These are phyloP conservation scores for Calycina herbarum DNA, from an alignment of 2,329 filamentous ascomycete species.

Conservation along the genomic window DNA sequence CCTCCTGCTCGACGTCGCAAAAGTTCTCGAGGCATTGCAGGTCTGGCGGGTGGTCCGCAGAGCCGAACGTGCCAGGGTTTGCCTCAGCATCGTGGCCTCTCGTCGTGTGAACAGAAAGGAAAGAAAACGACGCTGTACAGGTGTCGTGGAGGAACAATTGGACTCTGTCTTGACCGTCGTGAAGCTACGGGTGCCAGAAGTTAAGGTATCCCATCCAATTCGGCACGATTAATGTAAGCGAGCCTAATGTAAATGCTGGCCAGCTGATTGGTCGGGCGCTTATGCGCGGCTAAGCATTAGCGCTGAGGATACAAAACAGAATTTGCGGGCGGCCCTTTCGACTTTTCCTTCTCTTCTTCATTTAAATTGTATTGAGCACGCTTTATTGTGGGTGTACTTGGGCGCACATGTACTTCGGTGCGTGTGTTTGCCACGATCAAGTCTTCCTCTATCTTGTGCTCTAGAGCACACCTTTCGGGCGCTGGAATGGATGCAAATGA, in stretches of 20 bases:
- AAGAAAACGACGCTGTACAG: conserved; percentile 27
- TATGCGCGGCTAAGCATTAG: not conserved
- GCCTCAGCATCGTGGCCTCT: conserved; percentile 68
- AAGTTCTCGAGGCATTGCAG: conserved; percentile 68
- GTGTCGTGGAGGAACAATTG: conserved; percentile 28
- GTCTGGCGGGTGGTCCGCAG: conserved; percentile 62
- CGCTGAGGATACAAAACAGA: conserved; percentile 23
- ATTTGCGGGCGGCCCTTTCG: conserved; percentile 26
- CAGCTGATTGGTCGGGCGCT: conserved; percentile 26
- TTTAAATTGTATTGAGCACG: conserved; percentile 63
- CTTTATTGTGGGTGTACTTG: conserved; percentile 73
- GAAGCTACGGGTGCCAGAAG: conserved; percentile 16
- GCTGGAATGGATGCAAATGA: conserved; percentile 74
- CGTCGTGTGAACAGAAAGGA: conserved; percentile 49
- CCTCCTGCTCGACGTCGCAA: conserved; percentile 76
- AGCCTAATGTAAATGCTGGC: conserved; percentile 27
- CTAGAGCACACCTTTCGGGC: conserved; percentile 56
- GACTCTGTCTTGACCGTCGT: conserved; percentile 21
- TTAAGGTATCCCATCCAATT: conserved; percentile 16
- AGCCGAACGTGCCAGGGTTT: conserved; percentile 67
- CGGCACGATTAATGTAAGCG: conserved; percentile 16
- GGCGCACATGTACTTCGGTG: conserved; percentile 43
- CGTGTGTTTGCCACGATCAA: conserved; percentile 53
- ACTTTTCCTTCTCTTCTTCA: conserved; percentile 42
- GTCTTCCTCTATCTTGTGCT: conserved; percentile 73